Conservation (phyloP, 179 eudicot species). For the Beta macrorhiza region DNA sequence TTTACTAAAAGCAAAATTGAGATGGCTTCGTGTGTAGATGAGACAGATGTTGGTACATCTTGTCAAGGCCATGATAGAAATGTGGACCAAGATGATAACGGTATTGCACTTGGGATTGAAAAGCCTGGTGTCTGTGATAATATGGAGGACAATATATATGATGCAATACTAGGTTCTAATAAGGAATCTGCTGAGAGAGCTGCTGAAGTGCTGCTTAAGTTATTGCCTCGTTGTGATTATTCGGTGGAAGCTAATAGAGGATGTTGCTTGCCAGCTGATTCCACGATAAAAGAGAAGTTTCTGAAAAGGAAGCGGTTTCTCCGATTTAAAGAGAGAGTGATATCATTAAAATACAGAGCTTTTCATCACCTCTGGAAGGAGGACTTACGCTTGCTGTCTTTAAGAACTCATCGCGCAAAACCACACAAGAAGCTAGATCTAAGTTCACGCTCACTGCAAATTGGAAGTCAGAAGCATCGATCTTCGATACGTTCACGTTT, state of each 20-base stretch:
- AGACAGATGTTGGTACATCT: constrained; percentile 27
- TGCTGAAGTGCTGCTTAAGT: constrained; percentile 48
- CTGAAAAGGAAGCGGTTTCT: constrained; percentile 47
- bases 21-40: constrained; percentile 22
- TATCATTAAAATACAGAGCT: constrained; percentile 63
- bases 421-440: constrained; percentile 62
- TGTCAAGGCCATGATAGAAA: constrained; percentile 30
- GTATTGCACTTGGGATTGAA: constrained; percentile 2
- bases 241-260: constrained; percentile 23
- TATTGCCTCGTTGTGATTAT: constrained; percentile 41
- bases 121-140: constrained; percentile 20
- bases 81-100: constrained; percentile 9
- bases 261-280: constrained; percentile 33
- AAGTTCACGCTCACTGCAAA: constrained; percentile 38
- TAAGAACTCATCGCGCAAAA: constrained; percentile 55
- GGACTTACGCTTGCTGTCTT: constrained; percentile 60
- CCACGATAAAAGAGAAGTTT: constrained; percentile 45
- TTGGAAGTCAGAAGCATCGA: constrained; percentile 58
- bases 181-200: constrained; percentile 58
- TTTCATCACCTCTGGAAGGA: constrained; percentile 82
- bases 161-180: constrained; percentile 50
- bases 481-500: constrained; percentile 57
- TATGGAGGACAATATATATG: constrained; percentile 31
- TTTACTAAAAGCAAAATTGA: constrained; percentile 23
- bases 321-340: constrained; percentile 60